Evolutionary conservation across 2,329 filamentous ascomycete genomes (phyloP), one percentile per base, ranked within the genome.

Genomic region (Pezicula neosporulosa): DNA sequence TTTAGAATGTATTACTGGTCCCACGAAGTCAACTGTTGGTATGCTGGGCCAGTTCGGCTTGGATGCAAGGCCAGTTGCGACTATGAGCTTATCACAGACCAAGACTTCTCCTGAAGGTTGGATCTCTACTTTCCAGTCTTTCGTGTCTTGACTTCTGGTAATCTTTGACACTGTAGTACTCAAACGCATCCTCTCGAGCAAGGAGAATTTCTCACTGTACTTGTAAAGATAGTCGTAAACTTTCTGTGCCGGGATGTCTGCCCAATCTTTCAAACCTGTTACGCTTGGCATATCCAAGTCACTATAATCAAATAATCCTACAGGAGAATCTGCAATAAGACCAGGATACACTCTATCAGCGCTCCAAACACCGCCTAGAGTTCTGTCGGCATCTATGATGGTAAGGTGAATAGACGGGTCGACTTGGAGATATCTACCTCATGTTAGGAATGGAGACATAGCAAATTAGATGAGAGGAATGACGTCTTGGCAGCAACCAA

Each of bases 321-420:
- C 37, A 7, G 52, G 50, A 18, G 44, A 47, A 21, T 57, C 52
- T 24, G 48, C 46, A 10, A 49, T 8, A 10, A 55, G 50, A 8
- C 49, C 50, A 35, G 44, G 52, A 16, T 46, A 53, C 9, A 37
- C 45, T 12, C 51, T 41, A 21, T 51, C 51, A 28, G 33, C n/a
- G 36, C 42, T 39, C 54, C 54, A 56, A 3, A 57, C 52, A 2
- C 55, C 55, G 19, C 55, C 55, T 12, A 57, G 19, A 15, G 53
- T 51, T 36, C 47, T 19, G 28, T 51, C 52, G 13, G 50, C 45
- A n/a, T 55, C 52, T 35, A 55, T 47, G 6, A 57, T 55, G 3
- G 50, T 51, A 16, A 57, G 50, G 7, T 57, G 12, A 30, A 55
- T 45, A 2, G 24, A 35, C 3, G 52, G 52, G 35, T 55, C 50